These are phyloP conservation scores for Aspergillus ellipticus DNA, from an alignment of 495 filamentous ascomycete species.

Conservation along the genomic window DNA sequence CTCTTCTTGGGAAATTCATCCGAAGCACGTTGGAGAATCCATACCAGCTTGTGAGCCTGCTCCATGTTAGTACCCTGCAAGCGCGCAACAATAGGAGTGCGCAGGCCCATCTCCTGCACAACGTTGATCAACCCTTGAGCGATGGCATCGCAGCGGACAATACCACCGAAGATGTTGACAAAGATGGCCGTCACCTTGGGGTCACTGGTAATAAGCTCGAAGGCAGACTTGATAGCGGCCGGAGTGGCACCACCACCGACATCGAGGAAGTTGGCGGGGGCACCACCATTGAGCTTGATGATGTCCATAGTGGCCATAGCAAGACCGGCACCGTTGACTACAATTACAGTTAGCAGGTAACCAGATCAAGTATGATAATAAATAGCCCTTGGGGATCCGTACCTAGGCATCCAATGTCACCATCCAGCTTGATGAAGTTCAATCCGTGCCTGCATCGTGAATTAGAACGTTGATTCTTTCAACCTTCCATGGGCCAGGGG, in stretches of 20 bases:
- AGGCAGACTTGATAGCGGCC: slow-evolving; percentile 93
- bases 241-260: slow-evolving; percentile 97
- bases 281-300: slow-evolving; percentile 98
- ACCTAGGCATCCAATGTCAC: slow-evolving; percentile 93
- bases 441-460: slow-evolving; percentile 56
- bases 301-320: slow-evolving; percentile 99
- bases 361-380: not conserved
- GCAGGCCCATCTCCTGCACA: slow-evolving; percentile 87
- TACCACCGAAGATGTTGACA: slow-evolving; percentile 99
- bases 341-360: slow-evolving; percentile 17
- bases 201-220: slow-evolving; percentile 97
- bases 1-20: not conserved
- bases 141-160: slow-evolving; percentile 96
- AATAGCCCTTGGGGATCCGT: slow-evolving; percentile 6
- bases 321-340: slow-evolving; percentile 94
- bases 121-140: slow-evolving; percentile 93
- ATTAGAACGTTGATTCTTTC: slow-evolving; percentile 13
- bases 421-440: slow-evolving; percentile 99
- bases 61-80: slow-evolving; percentile 99
- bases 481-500: not conserved
- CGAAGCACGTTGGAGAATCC: not conserved
- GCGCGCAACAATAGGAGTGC: slow-evolving; percentile 93
- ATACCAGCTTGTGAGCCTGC: slow-evolving; percentile 79
- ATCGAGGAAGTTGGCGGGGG: slow-evolving; percentile 97
- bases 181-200: slow-evolving; percentile 98